These are phyloP conservation scores for Xylariaceae sp. DNA, from an alignment of 2,329 filamentous ascomycete species.

Conservation along the genomic window DNA sequence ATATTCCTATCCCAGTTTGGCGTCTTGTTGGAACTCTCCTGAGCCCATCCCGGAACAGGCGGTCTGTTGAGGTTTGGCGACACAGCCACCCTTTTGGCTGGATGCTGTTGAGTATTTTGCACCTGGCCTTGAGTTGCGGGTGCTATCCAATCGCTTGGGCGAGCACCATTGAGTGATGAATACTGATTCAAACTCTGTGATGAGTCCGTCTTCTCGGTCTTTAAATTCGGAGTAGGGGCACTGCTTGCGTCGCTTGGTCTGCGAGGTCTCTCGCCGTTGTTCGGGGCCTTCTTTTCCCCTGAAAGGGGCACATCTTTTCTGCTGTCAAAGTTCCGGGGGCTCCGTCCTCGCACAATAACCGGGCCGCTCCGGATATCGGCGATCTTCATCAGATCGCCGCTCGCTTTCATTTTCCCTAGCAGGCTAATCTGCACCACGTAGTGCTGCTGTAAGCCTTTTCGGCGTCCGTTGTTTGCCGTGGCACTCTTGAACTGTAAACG, in stretches of 20 bases:
- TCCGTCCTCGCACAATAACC: constrained; percentile 91
- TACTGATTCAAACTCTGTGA: constrained; percentile 27
- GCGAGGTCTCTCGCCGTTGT: constrained; percentile 45
- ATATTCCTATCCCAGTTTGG: constrained; percentile 23
- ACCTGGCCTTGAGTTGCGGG: constrained; percentile 31
- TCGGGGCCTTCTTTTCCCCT: constrained; percentile 43
- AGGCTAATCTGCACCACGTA: constrained; percentile 86
- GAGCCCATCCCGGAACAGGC: constrained; percentile 50
- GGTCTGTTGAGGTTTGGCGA: constrained; percentile 50
- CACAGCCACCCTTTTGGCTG: constrained; percentile 50
- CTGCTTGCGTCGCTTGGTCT: constrained; percentile 36
- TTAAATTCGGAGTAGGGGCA: constrained; percentile 29
- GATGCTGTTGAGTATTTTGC: constrained; percentile 37
- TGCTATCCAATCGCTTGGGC: constrained; percentile 45
- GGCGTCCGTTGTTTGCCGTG: constrained; percentile 89
- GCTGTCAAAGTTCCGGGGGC: constrained; percentile 89
- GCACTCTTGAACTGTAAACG: constrained; percentile 92
- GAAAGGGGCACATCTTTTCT: constrained; percentile 58
- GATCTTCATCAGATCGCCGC: constrained; percentile 65
- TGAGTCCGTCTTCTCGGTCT: constrained; percentile 32
- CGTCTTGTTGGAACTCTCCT: constrained; percentile 29
- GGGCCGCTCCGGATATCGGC: constrained; percentile 85
- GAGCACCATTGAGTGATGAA: constrained; percentile 28
- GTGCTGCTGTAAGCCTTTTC: constrained; percentile 92
- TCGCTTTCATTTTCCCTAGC: constrained; percentile 64